These are phyloP conservation scores for Gentiana straminea DNA, from an alignment of 257 asterid genomes.

Conservation along the genomic window DNA sequence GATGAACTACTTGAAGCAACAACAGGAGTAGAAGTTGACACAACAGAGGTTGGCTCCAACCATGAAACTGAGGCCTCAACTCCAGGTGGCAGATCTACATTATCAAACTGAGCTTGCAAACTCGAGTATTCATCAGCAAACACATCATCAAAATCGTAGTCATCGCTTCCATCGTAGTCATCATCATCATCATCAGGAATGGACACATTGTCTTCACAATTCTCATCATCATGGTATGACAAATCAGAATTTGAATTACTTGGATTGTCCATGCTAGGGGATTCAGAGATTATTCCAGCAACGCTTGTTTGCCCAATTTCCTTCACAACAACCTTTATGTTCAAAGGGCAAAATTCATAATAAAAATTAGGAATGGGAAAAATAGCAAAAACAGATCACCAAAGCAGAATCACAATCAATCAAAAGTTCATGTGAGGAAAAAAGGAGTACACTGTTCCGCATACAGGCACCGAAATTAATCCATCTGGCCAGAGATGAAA, in stretches of 20 bases:
- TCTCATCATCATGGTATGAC: conserved; percentile 28
- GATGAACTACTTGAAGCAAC: conserved; percentile 7
- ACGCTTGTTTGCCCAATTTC: conserved; percentile 16
- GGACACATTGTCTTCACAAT: conserved; percentile 15
- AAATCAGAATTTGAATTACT: conserved; percentile 26
- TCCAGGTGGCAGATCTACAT: conserved; percentile 57
- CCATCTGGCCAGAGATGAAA: no score
- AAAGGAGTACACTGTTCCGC: no score
- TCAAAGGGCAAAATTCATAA: no score
- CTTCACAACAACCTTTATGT: conserved; percentile 14
- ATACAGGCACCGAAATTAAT: no score
- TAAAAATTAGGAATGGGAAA: no score
- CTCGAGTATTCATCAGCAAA: conserved; percentile 19
- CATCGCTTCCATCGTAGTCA: conserved; percentile 16
- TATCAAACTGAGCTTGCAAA: conserved; percentile 50
- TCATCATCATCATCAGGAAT: conserved; percentile 17
- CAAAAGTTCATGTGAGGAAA: no score
- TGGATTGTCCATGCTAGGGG: conserved; percentile 18
- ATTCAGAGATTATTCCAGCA: conserved; percentile 25
- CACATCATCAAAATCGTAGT: conserved; percentile 13
- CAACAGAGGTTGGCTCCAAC: conserved; percentile 17
- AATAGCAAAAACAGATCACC: no score
- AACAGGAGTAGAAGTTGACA: conserved; percentile 6
- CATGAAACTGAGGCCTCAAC: conserved; percentile 53
- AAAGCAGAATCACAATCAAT: no score